A percentile compares a stretch with the other conserved stretches of the same genome.
These are phyloP conservation scores for Cytospora mali DNA, from an alignment of 2,329 filamentous ascomycete genomes.

Conservation along the genomic window DNA sequence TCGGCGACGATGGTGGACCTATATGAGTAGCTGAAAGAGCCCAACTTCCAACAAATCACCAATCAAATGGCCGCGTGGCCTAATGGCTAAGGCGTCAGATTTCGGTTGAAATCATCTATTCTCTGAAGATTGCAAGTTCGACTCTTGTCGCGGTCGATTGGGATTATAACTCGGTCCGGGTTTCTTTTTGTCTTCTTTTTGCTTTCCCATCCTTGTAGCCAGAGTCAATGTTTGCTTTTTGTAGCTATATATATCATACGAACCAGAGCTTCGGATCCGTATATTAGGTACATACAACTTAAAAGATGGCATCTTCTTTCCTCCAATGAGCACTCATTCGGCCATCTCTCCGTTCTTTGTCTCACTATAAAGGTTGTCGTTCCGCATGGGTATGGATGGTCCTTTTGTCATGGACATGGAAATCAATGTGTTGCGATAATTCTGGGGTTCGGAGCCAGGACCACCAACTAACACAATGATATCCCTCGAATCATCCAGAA, in stretches of 20 bases:
- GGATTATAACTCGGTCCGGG: background rate
- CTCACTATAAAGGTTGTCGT: background rate
- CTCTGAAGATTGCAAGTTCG: conserved; percentile 29
- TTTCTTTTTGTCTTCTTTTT: conserved; percentile 2
- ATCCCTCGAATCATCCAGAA: conserved; percentile 6
- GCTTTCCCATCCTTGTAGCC: background rate
- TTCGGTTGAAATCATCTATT: conserved; percentile 25
- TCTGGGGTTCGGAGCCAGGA: too few species aligned
- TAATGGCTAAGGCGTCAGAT: conserved; percentile 30
- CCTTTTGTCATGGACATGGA: background rate
- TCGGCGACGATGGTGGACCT: too few species aligned
- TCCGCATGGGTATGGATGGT: too few species aligned
- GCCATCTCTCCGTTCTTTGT: background rate
- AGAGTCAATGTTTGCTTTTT: too few species aligned
- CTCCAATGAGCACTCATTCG: background rate
- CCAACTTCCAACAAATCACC: background rate
- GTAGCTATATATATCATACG: too few species aligned
- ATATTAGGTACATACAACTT: too few species aligned
- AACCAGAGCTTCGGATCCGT: too few species aligned
- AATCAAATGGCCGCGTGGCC: conserved; percentile 20
- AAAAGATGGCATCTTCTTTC: too few species aligned
- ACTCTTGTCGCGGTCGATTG: conserved; percentile 3
- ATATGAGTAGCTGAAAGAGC: too few species aligned
- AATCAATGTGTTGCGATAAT: conserved; percentile 5
- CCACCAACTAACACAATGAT: conserved; percentile 4